Conservation (phyloP, 2,329 filamentous ascomycete genomes). For the Beauveria scarabaeidicola region DNA sequence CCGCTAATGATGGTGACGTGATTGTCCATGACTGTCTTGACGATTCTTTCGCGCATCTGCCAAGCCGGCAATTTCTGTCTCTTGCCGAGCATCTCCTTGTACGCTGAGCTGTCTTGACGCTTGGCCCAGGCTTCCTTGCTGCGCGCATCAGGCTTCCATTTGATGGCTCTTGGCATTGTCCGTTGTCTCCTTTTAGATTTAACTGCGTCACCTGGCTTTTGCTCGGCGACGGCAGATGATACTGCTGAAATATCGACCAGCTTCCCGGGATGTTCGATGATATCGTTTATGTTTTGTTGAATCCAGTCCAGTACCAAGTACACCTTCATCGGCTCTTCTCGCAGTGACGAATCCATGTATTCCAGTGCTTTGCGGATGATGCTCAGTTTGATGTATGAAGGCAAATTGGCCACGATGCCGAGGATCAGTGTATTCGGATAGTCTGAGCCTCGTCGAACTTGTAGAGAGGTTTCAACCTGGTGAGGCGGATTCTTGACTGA, state of each 20-base stretch:
- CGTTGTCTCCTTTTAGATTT: constrained; percentile 24
- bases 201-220: constrained; percentile 25
- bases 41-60: constrained; percentile 68
- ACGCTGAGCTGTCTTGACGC: constrained; percentile 54
- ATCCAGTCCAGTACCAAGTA: constrained; percentile 89
- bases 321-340: constrained; percentile 80
- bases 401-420: constrained; percentile 61
- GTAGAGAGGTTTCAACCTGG: constrained; percentile 47
- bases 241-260: constrained; percentile 78
- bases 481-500: constrained; percentile 42
- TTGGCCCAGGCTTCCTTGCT: constrained; percentile 62
- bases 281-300: constrained; percentile 71
- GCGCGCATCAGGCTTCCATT: constrained; percentile 50
- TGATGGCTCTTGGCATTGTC: constrained; percentile 49
- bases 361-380: constrained; percentile 69
- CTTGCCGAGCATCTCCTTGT: constrained; percentile 66
- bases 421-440: constrained; percentile 70
- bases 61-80: constrained; percentile 78
- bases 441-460: constrained; percentile 61
- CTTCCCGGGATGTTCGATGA: constrained; percentile 76
- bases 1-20: constrained; percentile 96
- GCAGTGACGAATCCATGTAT: constrained; percentile 60
- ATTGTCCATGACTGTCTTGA: constrained; percentile 63
- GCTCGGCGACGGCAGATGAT: constrained; percentile 56
- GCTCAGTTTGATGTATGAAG: constrained; percentile 88